These are phyloP conservation scores for Chlamydomonas asymmetrica DNA, from an alignment of 139 green algal genomes.

Conservation along the genomic window DNA sequence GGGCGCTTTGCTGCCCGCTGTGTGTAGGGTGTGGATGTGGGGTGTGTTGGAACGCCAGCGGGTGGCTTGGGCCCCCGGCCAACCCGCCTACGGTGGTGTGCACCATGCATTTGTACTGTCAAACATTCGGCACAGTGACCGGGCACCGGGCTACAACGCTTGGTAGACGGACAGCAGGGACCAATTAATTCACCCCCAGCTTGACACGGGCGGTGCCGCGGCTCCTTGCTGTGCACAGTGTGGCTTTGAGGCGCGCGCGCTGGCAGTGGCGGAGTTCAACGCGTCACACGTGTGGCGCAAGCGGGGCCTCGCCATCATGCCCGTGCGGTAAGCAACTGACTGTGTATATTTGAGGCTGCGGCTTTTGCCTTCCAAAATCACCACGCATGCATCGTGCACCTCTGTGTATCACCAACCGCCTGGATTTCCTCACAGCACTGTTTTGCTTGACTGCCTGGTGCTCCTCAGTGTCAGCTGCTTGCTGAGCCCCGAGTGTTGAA, in stretches of 20 bases:
- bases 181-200: neutral
- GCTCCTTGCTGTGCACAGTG: neutral
- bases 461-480: neutral
- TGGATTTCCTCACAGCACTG: neutral
- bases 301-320: constrained; percentile 46
- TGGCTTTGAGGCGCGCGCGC: neutral
- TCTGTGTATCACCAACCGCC: no score
- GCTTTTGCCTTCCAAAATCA: no score
- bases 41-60: neutral
- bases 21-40: neutral
- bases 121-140: no score
- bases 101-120: no score
- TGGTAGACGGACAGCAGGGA: neutral
- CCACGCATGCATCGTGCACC: no score
- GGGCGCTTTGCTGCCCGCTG: neutral
- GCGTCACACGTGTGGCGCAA: constrained; percentile 45
- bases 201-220: no score
- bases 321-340: constrained; percentile 20
- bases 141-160: no score
- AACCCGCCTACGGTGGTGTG: no score
- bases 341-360: neutral
- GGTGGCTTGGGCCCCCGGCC: no score
- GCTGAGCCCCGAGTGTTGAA: neutral
- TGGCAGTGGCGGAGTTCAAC: constrained; percentile 51
- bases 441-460: neutral